Percentiles rank a stretch among this genome's conserved stretches.
Evolutionary conservation across 345 rosid species (phyloP).

Genomic region (sweet orange (Citrus sinensis)): DVS_A1.0 CM039167.1:7073001-7073500

Average conservation of each 20-base stretch:
- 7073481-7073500: constrained; percentile 12
- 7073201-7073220: constrained; percentile 31
- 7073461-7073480: constrained; percentile 1
- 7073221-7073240: constrained; percentile 44
- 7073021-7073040: background rate
- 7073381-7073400: constrained; percentile 80
- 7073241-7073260: constrained; percentile 29
- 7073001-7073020: background rate
- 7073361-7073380: constrained; percentile 66
- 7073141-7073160: constrained; percentile 56
- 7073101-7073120: background rate
- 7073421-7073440: constrained; percentile 9
- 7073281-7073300: constrained; percentile 47
- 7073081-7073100: background rate
- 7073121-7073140: constrained; percentile 36
- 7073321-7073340: constrained; percentile 59
- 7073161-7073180: constrained; percentile 63
- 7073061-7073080: constrained; percentile 1
- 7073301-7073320: constrained; percentile 51
- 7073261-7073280: constrained; percentile 32
- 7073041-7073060: background rate
- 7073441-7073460: constrained; percentile 3
- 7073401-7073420: constrained; percentile 34
- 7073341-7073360: constrained; percentile 73
- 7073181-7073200: constrained; percentile 25